Evolutionary conservation across 2,329 filamentous ascomycete genomes (phyloP).

Genomic region (Immersiporthe knoxdaviesiana): DNA sequence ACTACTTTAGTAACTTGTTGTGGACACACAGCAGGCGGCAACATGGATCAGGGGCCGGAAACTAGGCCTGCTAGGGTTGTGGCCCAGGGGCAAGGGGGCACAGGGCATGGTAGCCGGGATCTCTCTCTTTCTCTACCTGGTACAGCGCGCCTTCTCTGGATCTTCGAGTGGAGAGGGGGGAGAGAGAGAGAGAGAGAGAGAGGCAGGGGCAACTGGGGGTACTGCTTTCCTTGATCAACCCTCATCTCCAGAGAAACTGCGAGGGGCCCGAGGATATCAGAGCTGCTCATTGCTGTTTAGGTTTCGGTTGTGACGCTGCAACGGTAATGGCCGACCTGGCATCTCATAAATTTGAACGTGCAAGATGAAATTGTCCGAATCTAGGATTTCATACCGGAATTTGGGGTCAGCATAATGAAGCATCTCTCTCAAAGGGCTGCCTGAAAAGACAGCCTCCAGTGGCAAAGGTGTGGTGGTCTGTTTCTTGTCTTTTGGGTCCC

Average conservation of each 20-base stretch:
- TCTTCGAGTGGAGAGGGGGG: too few relatives aligned
- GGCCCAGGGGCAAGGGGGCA: neutral
- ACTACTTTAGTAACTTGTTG: neutral
- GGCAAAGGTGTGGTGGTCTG: neutral
- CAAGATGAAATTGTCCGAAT: conserved; percentile 4
- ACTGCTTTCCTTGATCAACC: neutral
- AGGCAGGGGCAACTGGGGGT: neutral
- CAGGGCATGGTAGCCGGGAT: conserved; percentile 1
- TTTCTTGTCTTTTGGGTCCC: too few relatives aligned
- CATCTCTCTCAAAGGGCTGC: neutral
- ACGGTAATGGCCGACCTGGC: conserved; percentile 2
- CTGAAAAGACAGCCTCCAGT: neutral
- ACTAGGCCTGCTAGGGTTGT: conserved; percentile 1
- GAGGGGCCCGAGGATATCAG: too few relatives aligned
- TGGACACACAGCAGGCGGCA: neutral
- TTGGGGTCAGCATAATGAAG: neutral
- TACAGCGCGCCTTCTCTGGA: neutral
- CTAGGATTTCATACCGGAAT: neutral
- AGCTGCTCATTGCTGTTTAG: neutral
- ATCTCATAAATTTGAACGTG: neutral
- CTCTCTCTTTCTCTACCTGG: neutral
- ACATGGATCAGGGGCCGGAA: neutral
- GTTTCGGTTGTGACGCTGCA: neutral
- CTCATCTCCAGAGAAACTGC: neutral
- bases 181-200: too few relatives aligned